Conservation (phyloP, 73 alveolate genomes). For the Symbiodinium pilosum region DNA sequence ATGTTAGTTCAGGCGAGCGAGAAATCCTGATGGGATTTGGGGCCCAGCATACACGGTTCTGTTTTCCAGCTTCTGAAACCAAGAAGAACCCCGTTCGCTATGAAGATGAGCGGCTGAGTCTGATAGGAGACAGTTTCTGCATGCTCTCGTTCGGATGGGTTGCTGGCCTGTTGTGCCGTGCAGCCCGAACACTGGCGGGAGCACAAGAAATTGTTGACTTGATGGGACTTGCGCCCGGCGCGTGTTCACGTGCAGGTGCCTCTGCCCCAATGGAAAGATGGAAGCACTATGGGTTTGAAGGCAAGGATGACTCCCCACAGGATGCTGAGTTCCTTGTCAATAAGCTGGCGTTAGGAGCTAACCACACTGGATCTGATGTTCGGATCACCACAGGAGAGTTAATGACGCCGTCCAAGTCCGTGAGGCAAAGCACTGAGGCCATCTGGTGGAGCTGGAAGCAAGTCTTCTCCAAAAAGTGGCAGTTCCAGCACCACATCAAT, state of each 20-base stretch:
- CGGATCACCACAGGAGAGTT: conserved; percentile 6
- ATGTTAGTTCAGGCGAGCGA: background rate
- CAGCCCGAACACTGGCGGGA: too few species aligned
- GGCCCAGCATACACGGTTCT: background rate
- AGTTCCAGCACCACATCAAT: background rate
- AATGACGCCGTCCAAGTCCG: background rate
- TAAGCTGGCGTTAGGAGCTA: background rate
- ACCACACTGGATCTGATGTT: background rate
- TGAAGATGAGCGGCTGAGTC: background rate
- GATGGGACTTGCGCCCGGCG: background rate
- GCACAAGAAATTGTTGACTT: background rate
- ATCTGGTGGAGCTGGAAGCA: background rate
- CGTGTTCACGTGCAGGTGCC: background rate
- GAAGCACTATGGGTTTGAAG: background rate
- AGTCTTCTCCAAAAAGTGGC: background rate
- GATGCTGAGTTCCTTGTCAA: too few species aligned
- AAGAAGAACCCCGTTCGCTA: background rate
- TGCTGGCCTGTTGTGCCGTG: background rate
- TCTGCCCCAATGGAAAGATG: background rate
- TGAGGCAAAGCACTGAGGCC: background rate
- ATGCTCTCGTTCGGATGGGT: conserved; percentile 25
- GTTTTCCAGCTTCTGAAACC: background rate
- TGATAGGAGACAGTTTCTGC: background rate
- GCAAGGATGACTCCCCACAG: too few species aligned
- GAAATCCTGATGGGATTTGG: background rate